Evolutionary conservation across 2,329 filamentous ascomycete genomes (phyloP), one percentile per base, ranked within the genome.

Genomic region (Fusarium goolgardi): DNA sequence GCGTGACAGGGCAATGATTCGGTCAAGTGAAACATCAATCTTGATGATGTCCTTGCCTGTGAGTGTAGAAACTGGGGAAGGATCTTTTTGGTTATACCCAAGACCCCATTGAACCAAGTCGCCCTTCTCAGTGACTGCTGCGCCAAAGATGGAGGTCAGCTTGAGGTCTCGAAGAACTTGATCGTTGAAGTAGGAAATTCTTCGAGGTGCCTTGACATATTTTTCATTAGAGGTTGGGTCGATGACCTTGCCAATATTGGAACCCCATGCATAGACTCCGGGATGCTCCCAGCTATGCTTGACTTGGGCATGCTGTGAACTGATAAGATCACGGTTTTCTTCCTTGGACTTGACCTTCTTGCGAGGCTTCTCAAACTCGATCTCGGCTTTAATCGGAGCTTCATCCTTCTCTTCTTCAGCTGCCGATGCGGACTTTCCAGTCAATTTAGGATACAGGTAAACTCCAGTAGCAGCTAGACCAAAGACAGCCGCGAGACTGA

Each of bases 191-290:
- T 90, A 96, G 1, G 85, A 71, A 73, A 98, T 88, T 61, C 94
- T 86, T 60, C 90, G 84, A 16, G 96, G 94, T 3, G 86, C 88
- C 81, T 97, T 97, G 77, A 98, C 84, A 65, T 90, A 86, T 31
- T 83, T 81, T 55, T 97, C 94, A 52, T 90, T 85, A 11, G 91
- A 95, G 66, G 91, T 89, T 1, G 94, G 94, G 41, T 94, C 94
- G 37, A 92, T 92, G n/a, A 97, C 94, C 71, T 86, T 87, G 63
- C 94, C 93, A 18, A 83, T 82, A 74, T 99, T 99, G 20, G 91
- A 93, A 1, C 96, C 96, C 95, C 96, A 99, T 7, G 91, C 89
- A 79, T 97, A 98, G 0, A 98, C 91, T 3, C 94, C 96, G 0
- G 96, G 95, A 63, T 92, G 90, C 78, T 88, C 87, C 85, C 86